Evolutionary conservation across 805 yeast genomes (phyloP).

Genomic region (Candida quercuum): DNA sequence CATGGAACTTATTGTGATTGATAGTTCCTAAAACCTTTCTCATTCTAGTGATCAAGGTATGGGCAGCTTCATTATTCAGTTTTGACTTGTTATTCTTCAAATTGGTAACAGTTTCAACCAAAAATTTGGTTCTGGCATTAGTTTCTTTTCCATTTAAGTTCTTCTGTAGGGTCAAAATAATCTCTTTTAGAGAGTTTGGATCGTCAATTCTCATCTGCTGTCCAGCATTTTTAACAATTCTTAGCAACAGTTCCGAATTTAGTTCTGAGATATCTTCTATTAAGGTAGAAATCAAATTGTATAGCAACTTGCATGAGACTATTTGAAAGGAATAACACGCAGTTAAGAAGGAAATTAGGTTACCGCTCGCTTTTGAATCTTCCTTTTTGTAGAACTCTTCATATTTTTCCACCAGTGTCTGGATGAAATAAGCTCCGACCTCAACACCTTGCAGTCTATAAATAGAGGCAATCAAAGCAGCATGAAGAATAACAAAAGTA

Average conservation of each 20-base stretch:
- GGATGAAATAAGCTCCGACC: conserved; percentile 84
- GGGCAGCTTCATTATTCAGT: conserved; percentile 42
- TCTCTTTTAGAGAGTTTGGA: conserved; percentile 78
- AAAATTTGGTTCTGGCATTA: conserved; percentile 68
- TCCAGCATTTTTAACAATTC: conserved; percentile 73
- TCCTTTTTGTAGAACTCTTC: conserved; percentile 38
- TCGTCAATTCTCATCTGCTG: conserved; percentile 86
- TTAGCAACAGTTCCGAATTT: conserved; percentile 72
- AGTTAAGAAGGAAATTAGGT: conserved; percentile 68
- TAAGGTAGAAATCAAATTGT: conserved; percentile 61
- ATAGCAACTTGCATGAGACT: conserved; percentile 66
- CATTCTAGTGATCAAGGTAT: conserved; percentile 49
- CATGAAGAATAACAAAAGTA: conserved; percentile 72
- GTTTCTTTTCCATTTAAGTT: conserved; percentile 29
- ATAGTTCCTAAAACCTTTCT: conserved; percentile 59
- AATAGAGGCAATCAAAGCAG: conserved; percentile 69
- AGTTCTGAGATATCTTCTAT: conserved; percentile 55
- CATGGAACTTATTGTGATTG: conserved; percentile 42
- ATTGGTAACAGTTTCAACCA: conserved; percentile 80
- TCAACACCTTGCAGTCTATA: conserved; percentile 80
- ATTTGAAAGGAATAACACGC: conserved; percentile 75
- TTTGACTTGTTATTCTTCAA: conserved; percentile 82
- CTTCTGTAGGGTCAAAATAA: conserved; percentile 52
- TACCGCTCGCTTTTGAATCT: conserved; percentile 48
- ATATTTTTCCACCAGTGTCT: conserved; percentile 68